Conservation (phyloP, 352 stramenopile species). For the Aphanomyces cochlioides region DNA sequence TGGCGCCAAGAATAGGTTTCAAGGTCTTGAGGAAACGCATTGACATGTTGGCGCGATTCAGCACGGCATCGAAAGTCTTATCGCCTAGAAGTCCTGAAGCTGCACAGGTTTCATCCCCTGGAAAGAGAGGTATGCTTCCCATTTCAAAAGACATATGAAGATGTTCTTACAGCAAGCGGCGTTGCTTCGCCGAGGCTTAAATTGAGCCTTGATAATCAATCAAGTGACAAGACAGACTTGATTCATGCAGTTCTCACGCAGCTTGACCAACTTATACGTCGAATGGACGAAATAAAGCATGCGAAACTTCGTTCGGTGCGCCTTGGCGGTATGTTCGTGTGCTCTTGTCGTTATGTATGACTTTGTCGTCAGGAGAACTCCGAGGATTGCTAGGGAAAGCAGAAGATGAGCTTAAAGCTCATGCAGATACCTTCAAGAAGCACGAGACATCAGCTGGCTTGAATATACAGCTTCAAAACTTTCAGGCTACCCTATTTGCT, state of each 20-base stretch:
- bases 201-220: background rate
- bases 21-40: too few species aligned
- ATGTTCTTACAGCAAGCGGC: background rate
- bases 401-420: constrained; percentile 67
- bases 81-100: too few species aligned
- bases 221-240: background rate
- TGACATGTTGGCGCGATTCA: too few species aligned
- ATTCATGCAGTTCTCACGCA: constrained; percentile 44
- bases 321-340: constrained; percentile 38
- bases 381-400: constrained; percentile 74
- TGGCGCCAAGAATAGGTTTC: too few species aligned
- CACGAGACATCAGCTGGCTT: constrained; percentile 51
- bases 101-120: too few species aligned
- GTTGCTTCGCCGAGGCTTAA: background rate
- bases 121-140: too few species aligned
- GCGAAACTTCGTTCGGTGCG: constrained; percentile 60
- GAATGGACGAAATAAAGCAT: constrained; percentile 58
- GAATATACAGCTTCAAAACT: constrained; percentile 72
- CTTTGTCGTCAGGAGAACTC: constrained; percentile 38
- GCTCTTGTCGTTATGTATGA: background rate
- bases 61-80: too few species aligned
- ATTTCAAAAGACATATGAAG: background rate
- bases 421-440: constrained; percentile 48
- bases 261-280: constrained; percentile 45
- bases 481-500: constrained; percentile 54